Evolutionary conservation across 805 yeast species (phyloP).

Genomic region (Saccharomycopsis fibuligera): DNA sequence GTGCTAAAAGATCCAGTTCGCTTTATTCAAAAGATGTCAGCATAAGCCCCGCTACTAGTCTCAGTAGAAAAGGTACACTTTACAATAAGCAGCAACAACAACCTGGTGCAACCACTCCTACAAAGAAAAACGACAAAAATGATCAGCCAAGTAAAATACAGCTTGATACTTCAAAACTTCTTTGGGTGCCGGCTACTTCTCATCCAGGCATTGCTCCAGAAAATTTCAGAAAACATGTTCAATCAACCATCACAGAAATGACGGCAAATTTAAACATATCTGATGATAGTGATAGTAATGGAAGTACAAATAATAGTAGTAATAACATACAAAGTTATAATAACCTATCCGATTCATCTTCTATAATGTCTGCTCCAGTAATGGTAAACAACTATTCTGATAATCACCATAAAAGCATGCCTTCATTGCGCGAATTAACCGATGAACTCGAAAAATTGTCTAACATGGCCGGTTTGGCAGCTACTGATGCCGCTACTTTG

Average conservation of each 20-base stretch:
- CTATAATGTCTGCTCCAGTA: slow-evolving; percentile 4
- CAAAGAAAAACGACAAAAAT: not conserved
- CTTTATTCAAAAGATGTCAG: not conserved
- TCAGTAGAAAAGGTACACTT: not conserved
- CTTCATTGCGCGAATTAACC: slow-evolving; percentile 66
- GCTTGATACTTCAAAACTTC: slow-evolving; percentile 40
- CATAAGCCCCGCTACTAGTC: too few species aligned
- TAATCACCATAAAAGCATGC: slow-evolving; percentile 32
- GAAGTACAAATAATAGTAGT: not conserved
- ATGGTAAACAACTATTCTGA: not conserved
- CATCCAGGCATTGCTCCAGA: slow-evolving; percentile 97
- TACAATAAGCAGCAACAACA: too few species aligned
- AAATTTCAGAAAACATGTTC: slow-evolving; percentile 64
- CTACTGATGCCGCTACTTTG: slow-evolving; percentile 74
- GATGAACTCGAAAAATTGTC: slow-evolving; percentile 69
- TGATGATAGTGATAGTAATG: slow-evolving; percentile 15
- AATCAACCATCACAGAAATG: slow-evolving; percentile 31
- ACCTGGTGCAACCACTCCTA: not conserved
- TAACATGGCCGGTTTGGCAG: slow-evolving; percentile 69
- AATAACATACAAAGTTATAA: not conserved
- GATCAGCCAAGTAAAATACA: not conserved
- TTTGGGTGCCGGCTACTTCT: slow-evolving; percentile 94
- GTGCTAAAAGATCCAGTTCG: too few species aligned
- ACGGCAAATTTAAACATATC: slow-evolving; percentile 24
- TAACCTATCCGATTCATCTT: not conserved